Conservation (phyloP, 176 grass and related monocot genomes). For the Themeda triandra region DNA sequence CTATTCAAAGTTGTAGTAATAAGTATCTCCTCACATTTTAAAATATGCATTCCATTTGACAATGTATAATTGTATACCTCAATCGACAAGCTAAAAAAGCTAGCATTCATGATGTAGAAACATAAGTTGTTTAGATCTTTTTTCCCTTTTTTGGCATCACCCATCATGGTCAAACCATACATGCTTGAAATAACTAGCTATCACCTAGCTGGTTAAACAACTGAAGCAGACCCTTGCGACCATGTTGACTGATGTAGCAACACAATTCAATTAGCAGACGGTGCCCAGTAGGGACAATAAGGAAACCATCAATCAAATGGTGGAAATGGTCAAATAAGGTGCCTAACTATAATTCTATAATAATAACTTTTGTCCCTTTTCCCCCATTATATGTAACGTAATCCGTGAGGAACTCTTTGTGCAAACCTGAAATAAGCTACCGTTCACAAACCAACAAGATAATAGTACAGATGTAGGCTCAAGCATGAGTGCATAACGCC, state of each 20-base stretch:
- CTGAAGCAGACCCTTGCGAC: background rate
- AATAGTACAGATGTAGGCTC: background rate
- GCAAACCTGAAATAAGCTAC: background rate
- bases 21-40: background rate
- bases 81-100: background rate
- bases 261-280: background rate
- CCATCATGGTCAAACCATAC: background rate
- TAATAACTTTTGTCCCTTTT: background rate
- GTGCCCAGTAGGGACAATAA: background rate
- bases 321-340: conserved; percentile 1
- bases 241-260: background rate
- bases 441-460: background rate
- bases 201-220: background rate
- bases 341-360: background rate
- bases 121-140: background rate
- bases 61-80: background rate
- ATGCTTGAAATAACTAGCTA: background rate
- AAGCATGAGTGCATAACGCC: background rate
- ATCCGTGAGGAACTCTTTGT: background rate
- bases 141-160: background rate
- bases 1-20: background rate
- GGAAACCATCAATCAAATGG: background rate
- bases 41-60: background rate
- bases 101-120: background rate
- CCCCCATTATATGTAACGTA: background rate